Evolutionary conservation across 176 grass and related monocot species (phyloP), one percentile per base, ranked within the genome.

Genomic region (Oryza meyeriana): DNA sequence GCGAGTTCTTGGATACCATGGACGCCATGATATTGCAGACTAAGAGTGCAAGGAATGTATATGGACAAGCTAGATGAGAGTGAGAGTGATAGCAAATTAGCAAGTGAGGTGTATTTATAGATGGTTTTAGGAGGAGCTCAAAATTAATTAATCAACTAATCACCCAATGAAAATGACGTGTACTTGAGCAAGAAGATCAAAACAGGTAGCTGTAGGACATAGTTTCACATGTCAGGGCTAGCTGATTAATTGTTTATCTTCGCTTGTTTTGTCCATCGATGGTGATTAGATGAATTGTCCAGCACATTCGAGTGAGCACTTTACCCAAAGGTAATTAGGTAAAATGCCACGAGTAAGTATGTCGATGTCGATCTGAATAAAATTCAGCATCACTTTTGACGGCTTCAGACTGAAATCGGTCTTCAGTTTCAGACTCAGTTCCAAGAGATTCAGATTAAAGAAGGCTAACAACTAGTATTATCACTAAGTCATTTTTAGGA

Each of bases 141-240:
- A 59, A n/a, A n/a, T 59, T 59, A 59, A 59, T 25, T 59, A 59
- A 25, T 11, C 22, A 59, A 25, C 22, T 59, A 59, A 25, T 59
- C 1, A 59, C 20, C 6, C 8, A 25, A 59, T 11, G 55, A 59
- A 59, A 59, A 59, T 1, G 55, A 59, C 55, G 4, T 13, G n/a
- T 59, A 11, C 8, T 10, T 11, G 2, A 59, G 9, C 0, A 11
- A 59, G 3, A 25, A 55, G 29, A 48, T 22, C 0, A 72, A 92
- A 89, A 92, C 84, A 25, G 57, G 87, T 35, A 68, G 80, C 80
- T 39, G 64, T n/a, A 36, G 75, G 84, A 84, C 87, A 67, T 84
- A 84, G 87, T 89, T 92, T 92, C 68, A 79, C 75, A 65, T 86
- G 84, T 59, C 79, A 57, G 22, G 2, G 86, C 52, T 33, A 40